Evolutionary conservation across 352 stramenopile genomes (phyloP).

Genomic region (Phytophthora chlamydospora): DNA sequence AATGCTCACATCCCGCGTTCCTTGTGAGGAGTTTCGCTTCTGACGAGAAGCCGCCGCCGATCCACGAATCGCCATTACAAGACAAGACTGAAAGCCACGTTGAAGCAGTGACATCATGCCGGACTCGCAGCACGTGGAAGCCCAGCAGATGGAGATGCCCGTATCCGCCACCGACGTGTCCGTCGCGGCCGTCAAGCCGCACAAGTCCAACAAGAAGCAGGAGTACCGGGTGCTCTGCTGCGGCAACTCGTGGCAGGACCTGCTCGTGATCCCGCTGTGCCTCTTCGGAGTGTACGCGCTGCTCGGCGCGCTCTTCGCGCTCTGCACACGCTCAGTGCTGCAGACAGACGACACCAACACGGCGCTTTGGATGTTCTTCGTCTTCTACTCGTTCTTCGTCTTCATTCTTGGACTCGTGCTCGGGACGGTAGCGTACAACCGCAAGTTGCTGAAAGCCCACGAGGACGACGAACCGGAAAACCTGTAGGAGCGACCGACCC

Average conservation of each 20-base stretch:
- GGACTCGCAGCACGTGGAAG: conserved; percentile 20
- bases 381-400: conserved; percentile 69
- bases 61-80: conserved; percentile 11
- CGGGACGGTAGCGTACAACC: conserved; percentile 66
- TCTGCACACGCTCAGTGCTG: conserved; percentile 73
- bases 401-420: conserved; percentile 70
- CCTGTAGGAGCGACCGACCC: conserved; percentile 14
- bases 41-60: conserved; percentile 14
- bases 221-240: conserved; percentile 65
- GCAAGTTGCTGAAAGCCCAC: conserved; percentile 58
- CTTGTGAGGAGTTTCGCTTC: conserved; percentile 25
- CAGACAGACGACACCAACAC: conserved; percentile 79
- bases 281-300: conserved; percentile 66
- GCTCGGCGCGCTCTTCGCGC: conserved; percentile 70
- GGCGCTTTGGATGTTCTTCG: conserved; percentile 86
- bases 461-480: conserved; percentile 41
- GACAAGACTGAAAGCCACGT: conserved; percentile 7
- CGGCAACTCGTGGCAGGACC: conserved; percentile 74
- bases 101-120: conserved; percentile 20
- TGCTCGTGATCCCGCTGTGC: conserved; percentile 73
- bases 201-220: conserved; percentile 44
- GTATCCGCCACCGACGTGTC: conserved; percentile 45
- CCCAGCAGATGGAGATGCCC: conserved; percentile 10
- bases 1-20: conserved; percentile 1
- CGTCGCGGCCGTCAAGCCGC: conserved; percentile 59